These are phyloP conservation scores for Posidonia oceanica DNA, from an alignment of 116 monocot species.

Conservation along the genomic window DNA sequence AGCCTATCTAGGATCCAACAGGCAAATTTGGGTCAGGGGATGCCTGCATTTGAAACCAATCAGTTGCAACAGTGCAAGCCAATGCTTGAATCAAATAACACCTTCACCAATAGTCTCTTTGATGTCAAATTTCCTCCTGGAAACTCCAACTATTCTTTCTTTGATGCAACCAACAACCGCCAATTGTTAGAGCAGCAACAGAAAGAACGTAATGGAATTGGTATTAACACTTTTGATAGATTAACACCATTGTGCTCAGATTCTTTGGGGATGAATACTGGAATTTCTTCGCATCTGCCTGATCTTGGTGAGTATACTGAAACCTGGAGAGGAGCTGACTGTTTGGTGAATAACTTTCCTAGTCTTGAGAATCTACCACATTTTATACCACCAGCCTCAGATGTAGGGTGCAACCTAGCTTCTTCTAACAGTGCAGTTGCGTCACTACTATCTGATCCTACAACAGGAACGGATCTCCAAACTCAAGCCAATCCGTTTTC, in stretches of 20 bases:
- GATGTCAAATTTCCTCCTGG: slow-evolving; percentile 8
- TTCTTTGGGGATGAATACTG: slow-evolving; percentile 10
- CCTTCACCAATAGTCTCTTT: slow-evolving; percentile 20
- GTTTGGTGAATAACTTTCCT: too few relatives aligned
- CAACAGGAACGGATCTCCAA: too few relatives aligned
- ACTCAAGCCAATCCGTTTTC: neutral
- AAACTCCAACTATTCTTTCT: slow-evolving; percentile 15
- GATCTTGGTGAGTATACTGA: too few relatives aligned
- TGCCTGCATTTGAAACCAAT: slow-evolving; percentile 20
- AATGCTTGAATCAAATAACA: slow-evolving; percentile 17
- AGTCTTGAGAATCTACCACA: too few relatives aligned
- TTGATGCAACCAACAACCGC: slow-evolving; percentile 14
- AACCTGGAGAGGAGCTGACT: too few relatives aligned
- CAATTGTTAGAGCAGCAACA: slow-evolving; percentile 22
- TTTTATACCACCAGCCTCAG: too few relatives aligned
- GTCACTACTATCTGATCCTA: too few relatives aligned
- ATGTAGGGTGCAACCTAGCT: too few relatives aligned
- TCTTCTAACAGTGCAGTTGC: too few relatives aligned
- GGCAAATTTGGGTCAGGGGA: neutral
- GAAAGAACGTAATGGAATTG: slow-evolving; percentile 18
- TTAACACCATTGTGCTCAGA: slow-evolving; percentile 12
- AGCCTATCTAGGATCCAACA: slow-evolving; percentile 17
- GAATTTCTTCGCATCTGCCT: too few relatives aligned
- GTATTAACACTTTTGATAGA: slow-evolving; percentile 13
- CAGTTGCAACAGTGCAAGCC: slow-evolving; percentile 27